Conservation (phyloP, 768 basidiomycete species). For the Suillus plorans region DNA sequence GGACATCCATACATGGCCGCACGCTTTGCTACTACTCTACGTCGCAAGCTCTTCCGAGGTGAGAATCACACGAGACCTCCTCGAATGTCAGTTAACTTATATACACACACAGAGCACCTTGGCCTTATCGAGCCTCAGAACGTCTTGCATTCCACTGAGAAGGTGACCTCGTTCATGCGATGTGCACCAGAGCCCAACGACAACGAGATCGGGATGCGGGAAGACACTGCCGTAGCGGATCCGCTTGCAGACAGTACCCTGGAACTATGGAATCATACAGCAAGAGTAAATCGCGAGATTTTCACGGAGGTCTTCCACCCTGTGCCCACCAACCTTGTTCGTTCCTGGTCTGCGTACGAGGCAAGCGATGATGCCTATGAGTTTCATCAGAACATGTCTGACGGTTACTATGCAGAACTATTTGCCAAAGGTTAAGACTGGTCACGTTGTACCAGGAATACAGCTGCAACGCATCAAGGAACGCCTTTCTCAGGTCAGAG, state of each 20-base stretch:
- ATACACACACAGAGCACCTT: conserved; percentile 78
- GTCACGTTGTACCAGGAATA: conserved; percentile 76
- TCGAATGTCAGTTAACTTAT: conserved; percentile 9
- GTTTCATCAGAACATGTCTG: neutral
- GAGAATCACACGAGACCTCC: conserved; percentile 15
- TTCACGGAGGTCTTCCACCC: conserved; percentile 86
- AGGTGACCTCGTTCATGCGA: conserved; percentile 63
- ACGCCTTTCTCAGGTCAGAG: conserved; percentile 66
- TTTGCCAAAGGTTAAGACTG: conserved; percentile 72
- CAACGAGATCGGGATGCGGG: conserved; percentile 57
- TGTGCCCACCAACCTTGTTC: conserved; percentile 82
- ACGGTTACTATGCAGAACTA: conserved; percentile 53
- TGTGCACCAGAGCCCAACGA: conserved; percentile 71
- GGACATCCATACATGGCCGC: conserved; percentile 69
- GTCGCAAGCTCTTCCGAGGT: conserved; percentile 85
- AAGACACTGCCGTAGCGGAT: conserved; percentile 75
- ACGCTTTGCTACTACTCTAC: conserved; percentile 81
- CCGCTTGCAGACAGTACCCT: conserved; percentile 65
- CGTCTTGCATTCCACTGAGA: conserved; percentile 38
- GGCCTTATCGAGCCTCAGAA: conserved; percentile 80
- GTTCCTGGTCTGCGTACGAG: conserved; percentile 76
- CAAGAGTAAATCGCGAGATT: conserved; percentile 76
- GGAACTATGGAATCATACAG: conserved; percentile 66
- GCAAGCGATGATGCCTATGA: conserved; percentile 37
- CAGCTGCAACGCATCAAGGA: conserved; percentile 70